Evolutionary conservation across 768 basidiomycete genomes (phyloP).

Genomic region (Mycena amicta): DNA sequence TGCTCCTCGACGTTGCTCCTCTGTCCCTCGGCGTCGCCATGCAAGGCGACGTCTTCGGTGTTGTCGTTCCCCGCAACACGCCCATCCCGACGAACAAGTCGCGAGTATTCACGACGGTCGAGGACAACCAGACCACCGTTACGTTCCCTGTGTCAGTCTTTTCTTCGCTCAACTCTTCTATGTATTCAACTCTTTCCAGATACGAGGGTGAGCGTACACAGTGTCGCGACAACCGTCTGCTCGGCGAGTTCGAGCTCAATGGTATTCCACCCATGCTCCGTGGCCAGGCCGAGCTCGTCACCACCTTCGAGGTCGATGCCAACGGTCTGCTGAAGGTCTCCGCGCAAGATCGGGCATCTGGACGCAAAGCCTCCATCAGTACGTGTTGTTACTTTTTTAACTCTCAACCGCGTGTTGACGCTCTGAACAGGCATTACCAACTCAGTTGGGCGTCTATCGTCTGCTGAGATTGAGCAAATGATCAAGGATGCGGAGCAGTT

Average conservation of each 20-base stretch:
- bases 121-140: conserved; percentile 99
- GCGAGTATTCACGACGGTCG: conserved; percentile 97
- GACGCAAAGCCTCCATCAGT: conserved; percentile 99
- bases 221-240: conserved; percentile 98
- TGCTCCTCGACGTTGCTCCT: conserved; percentile 97
- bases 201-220: conserved; percentile 99
- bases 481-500: conserved; percentile 99
- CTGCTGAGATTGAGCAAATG: conserved; percentile 99
- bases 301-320: conserved; percentile 99
- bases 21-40: conserved; percentile 99
- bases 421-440: conserved; percentile 82
- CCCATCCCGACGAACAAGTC: conserved; percentile 99
- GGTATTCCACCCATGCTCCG: conserved; percentile 99
- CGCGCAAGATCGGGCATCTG: conserved; percentile 96
- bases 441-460: conserved; percentile 97
- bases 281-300: conserved; percentile 98
- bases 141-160: conserved; percentile 92
- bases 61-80: conserved; percentile 99
- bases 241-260: conserved; percentile 99
- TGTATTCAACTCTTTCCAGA: conserved; percentile 33
- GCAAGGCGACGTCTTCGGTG: conserved; percentile 99
- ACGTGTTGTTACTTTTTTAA: too few species aligned
- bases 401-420: too few species aligned
- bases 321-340: conserved; percentile 99
- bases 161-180: neutral